Base-by-base conservation (phyloP, 345 rosid species). In the Populus deltoides region DNA sequence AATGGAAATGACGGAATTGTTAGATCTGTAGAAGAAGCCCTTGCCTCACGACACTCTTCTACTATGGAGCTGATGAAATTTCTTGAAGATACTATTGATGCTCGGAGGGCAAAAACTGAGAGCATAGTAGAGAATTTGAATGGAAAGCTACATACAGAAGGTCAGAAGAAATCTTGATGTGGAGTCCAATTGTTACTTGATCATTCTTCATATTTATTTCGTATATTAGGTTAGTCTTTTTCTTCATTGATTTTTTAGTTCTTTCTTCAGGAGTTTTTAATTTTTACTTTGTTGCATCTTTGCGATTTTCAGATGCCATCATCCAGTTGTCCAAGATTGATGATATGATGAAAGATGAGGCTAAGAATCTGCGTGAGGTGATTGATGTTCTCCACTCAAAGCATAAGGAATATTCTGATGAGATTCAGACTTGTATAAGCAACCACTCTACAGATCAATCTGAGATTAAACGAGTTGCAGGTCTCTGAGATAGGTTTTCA, bases 311-410 rank as follows among this genome's bases (percentile, higher is more conserved):
- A 94, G 98, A 90, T 83, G 84, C 83, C 80, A 80, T 85, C 71
- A 79, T 83, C 41, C 93, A 86, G 45, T 75, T 91, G 83, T 86
- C 92, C 24, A 87, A 85, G 84, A 89, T 93, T 72, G 92, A 92
- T 75, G 93, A 88, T 79, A 86, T 93, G 92, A 92, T 93, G 92
- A 88, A 86, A 85, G 94, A 90, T 67, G 97, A 93, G 89, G 90
- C 91, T 7, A 82, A 78, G 74, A 83, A 73, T 85, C 83, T 96
- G 81, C 87, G 73, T 29, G 90, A 87, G 80, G 92, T 83, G 75
- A 86, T 91, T 68, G 90, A 88, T 75, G 73, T 81, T 83, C 86
- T 96, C 77, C 87, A 91, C 77, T 82, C 78, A 85, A 92, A 89
- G 89, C 94, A 92, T 73, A 91, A 85, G 65, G 88, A 91, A 77